Evolutionary conservation across 768 basidiomycete genomes (phyloP).

Genomic region (Hortiboletus campestris): DNA sequence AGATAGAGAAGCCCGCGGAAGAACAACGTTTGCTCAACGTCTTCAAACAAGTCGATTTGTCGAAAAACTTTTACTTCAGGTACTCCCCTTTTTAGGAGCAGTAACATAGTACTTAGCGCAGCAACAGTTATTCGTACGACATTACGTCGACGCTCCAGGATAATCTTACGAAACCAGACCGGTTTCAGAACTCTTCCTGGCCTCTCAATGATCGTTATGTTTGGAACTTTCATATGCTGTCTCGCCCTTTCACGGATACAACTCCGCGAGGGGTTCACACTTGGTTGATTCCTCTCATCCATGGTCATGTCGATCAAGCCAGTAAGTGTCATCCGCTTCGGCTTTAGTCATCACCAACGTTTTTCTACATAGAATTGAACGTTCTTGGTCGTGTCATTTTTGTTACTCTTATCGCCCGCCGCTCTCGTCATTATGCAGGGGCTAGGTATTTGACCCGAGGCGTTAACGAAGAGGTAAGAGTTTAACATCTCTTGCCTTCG

Average conservation of each 20-base stretch:
- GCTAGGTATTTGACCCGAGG: conserved; percentile 93
- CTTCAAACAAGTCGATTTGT: conserved; percentile 96
- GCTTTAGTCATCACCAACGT: background rate
- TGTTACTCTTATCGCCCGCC: conserved; percentile 90
- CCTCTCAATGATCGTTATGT: conserved; percentile 85
- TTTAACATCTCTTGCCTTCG: background rate
- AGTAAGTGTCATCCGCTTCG: conserved; percentile 54
- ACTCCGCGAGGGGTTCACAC: conserved; percentile 50
- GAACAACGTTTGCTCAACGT: conserved; percentile 86
- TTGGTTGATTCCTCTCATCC: conserved; percentile 90
- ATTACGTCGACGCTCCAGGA: conserved; percentile 93
- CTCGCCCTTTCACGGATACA: conserved; percentile 55
- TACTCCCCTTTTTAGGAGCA: conserved; percentile 26
- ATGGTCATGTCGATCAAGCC: conserved; percentile 97
- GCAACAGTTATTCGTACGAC: conserved; percentile 87
- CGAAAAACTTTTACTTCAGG: conserved; percentile 99
- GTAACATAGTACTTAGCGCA: background rate
- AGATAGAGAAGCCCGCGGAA: conserved; percentile 82
- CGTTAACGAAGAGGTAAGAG: conserved; percentile 80
- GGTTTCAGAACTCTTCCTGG: conserved; percentile 47
- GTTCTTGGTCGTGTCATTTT: conserved; percentile 89
- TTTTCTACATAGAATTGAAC: conserved; percentile 65
- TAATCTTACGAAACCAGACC: conserved; percentile 68
- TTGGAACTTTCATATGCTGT: conserved; percentile 92
- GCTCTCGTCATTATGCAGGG: conserved; percentile 94